Conservation (phyloP, 2,329 filamentous ascomycete genomes). For the Graphium sp. region DNA sequence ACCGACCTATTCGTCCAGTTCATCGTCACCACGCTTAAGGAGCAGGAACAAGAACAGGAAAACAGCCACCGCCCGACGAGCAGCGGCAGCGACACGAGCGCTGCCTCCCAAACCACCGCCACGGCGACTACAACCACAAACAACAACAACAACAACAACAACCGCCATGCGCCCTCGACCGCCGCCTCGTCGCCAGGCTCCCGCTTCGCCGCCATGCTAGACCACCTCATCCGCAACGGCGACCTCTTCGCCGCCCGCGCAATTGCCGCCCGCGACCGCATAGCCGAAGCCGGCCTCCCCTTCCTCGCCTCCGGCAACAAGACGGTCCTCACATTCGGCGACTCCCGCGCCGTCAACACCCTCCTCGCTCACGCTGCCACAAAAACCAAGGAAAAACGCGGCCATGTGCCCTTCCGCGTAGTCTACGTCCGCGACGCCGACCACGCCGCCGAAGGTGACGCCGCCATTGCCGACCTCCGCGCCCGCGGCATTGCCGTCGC, state of each 20-base stretch:
- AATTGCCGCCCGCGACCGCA: constrained; percentile 68
- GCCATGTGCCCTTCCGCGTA: constrained; percentile 56
- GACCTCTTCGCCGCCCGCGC: constrained; percentile 75
- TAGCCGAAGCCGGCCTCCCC: constrained; percentile 61
- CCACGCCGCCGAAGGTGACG: constrained; percentile 42
- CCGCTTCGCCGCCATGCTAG: constrained; percentile 64
- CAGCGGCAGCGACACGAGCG: too few relatives aligned
- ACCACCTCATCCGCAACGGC: constrained; percentile 73
- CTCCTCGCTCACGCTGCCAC: constrained; percentile 50
- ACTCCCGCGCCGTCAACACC: constrained; percentile 66
- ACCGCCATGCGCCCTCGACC: too few relatives aligned
- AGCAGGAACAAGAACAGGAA: constrained; percentile 24
- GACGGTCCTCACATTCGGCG: constrained; percentile 85
- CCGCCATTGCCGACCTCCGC: constrained; percentile 55
- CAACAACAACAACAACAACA: too few relatives aligned
- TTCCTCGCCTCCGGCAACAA: constrained; percentile 64
- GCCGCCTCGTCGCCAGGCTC: not conserved
- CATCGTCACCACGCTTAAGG: constrained; percentile 57
- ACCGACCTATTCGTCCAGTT: constrained; percentile 94
- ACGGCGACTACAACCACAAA: too few relatives aligned
- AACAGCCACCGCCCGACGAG: too few relatives aligned
- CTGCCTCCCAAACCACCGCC: too few relatives aligned
- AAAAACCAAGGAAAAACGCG: constrained; percentile 35
- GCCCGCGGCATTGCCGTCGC: constrained; percentile 67
- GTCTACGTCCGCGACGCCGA: constrained; percentile 56